Conservation (phyloP, 129 eudicot species). For the Deinandra increscens region DNA sequence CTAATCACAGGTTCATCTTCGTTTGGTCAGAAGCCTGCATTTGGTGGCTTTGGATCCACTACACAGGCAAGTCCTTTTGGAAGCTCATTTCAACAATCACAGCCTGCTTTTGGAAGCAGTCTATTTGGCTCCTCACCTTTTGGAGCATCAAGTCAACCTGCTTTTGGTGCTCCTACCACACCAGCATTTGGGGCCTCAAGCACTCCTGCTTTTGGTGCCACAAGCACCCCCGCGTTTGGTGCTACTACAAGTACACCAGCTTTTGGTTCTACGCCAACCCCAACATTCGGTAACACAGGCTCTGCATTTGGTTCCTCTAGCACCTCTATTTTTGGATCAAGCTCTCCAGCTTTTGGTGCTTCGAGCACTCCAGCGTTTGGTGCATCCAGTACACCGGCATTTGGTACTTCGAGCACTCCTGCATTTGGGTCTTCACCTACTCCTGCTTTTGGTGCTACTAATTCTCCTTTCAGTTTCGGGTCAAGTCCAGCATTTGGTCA, state of each 20-base stretch:
- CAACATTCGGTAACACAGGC: conserved; percentile 49
- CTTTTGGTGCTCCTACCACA: conserved; percentile 57
- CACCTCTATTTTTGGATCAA: conserved; percentile 45
- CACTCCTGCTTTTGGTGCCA: conserved; percentile 35
- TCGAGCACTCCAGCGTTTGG: conserved; percentile 55
- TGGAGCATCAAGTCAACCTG: conserved; percentile 69
- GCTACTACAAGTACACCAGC: conserved; percentile 42
- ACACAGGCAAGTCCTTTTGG: conserved; percentile 85
- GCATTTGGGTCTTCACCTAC: conserved; percentile 53
- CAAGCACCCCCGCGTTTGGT: conserved; percentile 34
- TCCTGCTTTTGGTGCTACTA: conserved; percentile 62
- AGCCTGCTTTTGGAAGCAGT: conserved; percentile 81
- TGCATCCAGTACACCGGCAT: conserved; percentile 50
- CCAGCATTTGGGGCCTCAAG: conserved; percentile 57
- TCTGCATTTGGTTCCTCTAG: conserved; percentile 49
- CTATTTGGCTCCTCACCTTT: conserved; percentile 70
- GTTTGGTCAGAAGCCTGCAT: conserved; percentile 87
- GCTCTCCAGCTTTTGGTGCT: conserved; percentile 49
- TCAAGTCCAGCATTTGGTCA: conserved; percentile 71
- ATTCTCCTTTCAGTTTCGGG: conserved; percentile 59
- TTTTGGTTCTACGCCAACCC: conserved; percentile 39
- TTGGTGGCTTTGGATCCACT: conserved; percentile 84
- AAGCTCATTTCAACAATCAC: conserved; percentile 76
- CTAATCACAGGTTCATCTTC: conserved; percentile 58
- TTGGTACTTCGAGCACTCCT: conserved; percentile 52